phyloP scores from a whole-genome alignment of 441 rosid species.

The Arabidopsis hybrid region DNA sequence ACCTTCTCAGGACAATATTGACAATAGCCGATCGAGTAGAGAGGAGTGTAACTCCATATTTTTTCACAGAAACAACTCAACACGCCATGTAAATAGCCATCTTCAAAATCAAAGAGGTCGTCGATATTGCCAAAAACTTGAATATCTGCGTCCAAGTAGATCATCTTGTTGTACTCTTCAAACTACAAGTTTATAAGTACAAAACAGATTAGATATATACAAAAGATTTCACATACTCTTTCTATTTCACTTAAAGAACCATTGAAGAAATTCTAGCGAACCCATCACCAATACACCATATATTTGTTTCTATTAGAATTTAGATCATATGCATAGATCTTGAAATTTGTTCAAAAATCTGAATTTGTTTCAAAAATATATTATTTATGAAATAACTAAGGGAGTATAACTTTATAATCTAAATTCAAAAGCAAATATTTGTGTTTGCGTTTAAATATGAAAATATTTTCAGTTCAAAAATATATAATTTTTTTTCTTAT shows the following conservation, averaged over 20 bases:
- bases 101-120: conserved; percentile 56
- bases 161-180: conserved; percentile 60
- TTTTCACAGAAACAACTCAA: conserved; percentile 70
- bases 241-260: no score
- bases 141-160: conserved; percentile 64
- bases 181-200: conserved; percentile 40
- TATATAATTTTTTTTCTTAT: background rate
- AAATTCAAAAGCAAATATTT: background rate
- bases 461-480: no score
- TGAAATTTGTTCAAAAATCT: background rate
- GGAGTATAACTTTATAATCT: background rate
- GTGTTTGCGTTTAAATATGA: no score
- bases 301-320: background rate
- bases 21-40: conserved; percentile 55
- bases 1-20: conserved; percentile 59
- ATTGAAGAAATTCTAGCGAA: no score
- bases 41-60: conserved; percentile 53
- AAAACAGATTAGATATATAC: no score
- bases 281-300: background rate
- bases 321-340: background rate
- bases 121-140: conserved; percentile 63
- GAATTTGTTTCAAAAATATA: background rate
- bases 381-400: no score
- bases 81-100: conserved; percentile 59
- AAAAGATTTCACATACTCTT: no score